Evolutionary conservation across 140 eudicot species (phyloP).

Genomic region (Cichorium intybus): DNA sequence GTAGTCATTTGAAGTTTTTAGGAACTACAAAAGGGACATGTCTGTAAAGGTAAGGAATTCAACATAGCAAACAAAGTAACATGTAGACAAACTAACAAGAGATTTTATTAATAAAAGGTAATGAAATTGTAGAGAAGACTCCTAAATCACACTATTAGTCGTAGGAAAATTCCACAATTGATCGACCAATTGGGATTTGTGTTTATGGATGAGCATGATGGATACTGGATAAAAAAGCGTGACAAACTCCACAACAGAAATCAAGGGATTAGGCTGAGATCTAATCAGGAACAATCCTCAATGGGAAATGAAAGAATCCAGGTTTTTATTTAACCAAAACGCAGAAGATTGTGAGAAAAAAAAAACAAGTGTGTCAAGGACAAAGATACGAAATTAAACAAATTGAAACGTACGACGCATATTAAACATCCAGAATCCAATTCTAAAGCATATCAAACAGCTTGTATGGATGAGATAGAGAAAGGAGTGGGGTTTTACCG

Average conservation of each 20-base stretch:
- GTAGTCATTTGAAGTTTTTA: background rate
- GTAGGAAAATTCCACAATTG: background rate
- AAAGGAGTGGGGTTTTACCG: conserved; percentile 20
- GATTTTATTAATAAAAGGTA: background rate
- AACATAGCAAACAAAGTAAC: background rate
- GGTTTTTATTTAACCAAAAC: conserved; percentile 3
- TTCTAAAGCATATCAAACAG: background rate
- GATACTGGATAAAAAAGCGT: background rate
- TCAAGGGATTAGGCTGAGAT: conserved; percentile 4
- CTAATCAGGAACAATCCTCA: conserved; percentile 1
- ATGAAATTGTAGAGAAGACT: background rate
- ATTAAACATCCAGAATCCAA: background rate
- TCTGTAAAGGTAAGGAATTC: background rate
- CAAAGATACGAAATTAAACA: background rate
- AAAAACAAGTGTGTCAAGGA: background rate
- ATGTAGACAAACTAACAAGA: background rate
- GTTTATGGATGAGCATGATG: background rate
- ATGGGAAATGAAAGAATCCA: background rate
- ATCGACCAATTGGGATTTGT: background rate
- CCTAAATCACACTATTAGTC: background rate
- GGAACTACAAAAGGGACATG: conserved; percentile 3
- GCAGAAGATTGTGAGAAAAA: background rate
- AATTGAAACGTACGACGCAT: conserved; percentile 9
- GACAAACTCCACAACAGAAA: background rate
- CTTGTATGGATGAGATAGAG: background rate